Evolutionary conservation across 768 basidiomycete species (phyloP), one percentile per base, ranked within the genome.

Genomic region (Hygrocybe punicea): DNA sequence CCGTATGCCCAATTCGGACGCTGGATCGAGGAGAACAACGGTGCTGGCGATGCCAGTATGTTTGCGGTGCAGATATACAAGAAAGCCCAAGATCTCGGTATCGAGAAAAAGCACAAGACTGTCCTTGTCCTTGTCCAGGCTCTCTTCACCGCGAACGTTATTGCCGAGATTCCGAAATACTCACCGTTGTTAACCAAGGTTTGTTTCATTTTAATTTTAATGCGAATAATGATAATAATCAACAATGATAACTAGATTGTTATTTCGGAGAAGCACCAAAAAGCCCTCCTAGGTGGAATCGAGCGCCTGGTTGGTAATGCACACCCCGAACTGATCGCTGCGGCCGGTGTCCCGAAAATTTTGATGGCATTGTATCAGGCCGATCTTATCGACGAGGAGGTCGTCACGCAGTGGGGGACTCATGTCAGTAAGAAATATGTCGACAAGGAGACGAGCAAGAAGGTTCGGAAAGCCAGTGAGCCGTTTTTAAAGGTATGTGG

Each of bases 341-440:
- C 21, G 17, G 50, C 72, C 85, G 3, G 65, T 78, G 84, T 97
- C 10, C 93, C 95, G 16, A 96, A 96, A 71, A 85, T 97, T 62
- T 80, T 99, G 58, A 98, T 98, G 95, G 83, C 73, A 11, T 82
- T 97, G 64, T 99, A 98, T 71, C 94, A 98, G 71, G 82, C 77
- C 39, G 97, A 98, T 63, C 77, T 98, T 16, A 75, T 99, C 52
- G 94, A 98, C 6, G 97, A 99, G 70, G 93, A 92, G 23, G 81
- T 96, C 6, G 78, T 95, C 50, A 84, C 79, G 9, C 85, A 94
- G 60, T 98, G 94, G 96, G 94, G 94, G 8, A 96, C 92, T 4
- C 94, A 96, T 64, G 92, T 94, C 68, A 91, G 88, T 75, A 96
- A 90, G 81, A 97, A 98, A 76, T 96, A 93, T 67, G 91, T 94